Conservation (phyloP, 208 protist species). For the Wallacemonas sp. region DNA sequence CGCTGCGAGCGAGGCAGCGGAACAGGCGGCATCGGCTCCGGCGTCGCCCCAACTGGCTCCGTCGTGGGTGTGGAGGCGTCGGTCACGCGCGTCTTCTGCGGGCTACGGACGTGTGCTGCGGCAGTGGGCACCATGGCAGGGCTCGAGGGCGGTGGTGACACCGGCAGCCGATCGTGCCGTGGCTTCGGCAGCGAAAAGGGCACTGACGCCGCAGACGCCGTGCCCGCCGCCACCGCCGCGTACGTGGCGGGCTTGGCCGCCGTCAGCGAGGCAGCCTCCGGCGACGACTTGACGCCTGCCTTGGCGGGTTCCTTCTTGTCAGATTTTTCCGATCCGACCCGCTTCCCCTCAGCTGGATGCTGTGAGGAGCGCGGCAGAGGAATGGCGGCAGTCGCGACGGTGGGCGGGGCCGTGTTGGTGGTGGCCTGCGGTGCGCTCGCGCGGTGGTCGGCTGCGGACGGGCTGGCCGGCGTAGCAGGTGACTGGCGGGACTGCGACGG, state of each 20-base stretch:
- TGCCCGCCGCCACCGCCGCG: background rate
- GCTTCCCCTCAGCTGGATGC: background rate
- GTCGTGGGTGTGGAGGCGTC: too few species aligned
- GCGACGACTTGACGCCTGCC: background rate
- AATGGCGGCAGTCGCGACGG: background rate
- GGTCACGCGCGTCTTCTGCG: too few species aligned
- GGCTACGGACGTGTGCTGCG: too few species aligned
- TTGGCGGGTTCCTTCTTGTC: background rate
- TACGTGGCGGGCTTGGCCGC: background rate
- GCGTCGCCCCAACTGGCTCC: too few species aligned
- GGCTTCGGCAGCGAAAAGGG: constrained; percentile 28
- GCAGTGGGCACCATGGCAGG: too few species aligned
- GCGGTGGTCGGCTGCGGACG: background rate
- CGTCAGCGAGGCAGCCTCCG: background rate
- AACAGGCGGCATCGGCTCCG: background rate
- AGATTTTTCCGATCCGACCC: background rate
- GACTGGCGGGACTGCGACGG: too few species aligned
- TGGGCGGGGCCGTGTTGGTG: background rate
- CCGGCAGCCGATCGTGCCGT: constrained; percentile 20
- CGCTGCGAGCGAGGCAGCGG: constrained; percentile 1
- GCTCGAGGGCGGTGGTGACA: background rate
- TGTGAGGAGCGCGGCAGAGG: constrained; percentile 10
- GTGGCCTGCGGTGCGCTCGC: background rate
- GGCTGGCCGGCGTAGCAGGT: too few species aligned
- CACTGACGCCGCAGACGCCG: background rate